Conservation (phyloP, 78 protist species). For the Neovahlkampfia damariscottae region DNA sequence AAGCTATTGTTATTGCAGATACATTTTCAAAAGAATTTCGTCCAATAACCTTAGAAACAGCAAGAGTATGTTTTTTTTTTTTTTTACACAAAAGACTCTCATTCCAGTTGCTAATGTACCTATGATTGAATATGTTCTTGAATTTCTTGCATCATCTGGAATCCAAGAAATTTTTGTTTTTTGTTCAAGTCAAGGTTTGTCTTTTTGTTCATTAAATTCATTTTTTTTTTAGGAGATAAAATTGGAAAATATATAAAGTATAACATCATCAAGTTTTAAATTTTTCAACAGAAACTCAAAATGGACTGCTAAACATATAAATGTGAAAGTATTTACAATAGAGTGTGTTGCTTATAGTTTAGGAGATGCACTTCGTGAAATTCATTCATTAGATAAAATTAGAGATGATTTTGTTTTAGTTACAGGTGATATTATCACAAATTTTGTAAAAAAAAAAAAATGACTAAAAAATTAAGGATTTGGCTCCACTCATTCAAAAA, state of each 20-base stretch:
- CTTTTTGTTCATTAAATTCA: no score
- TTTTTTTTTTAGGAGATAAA: constrained; percentile 38
- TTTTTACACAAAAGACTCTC: constrained; percentile 24
- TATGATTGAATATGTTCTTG: constrained; percentile 71
- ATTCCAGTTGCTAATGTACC: constrained; percentile 65
- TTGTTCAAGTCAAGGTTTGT: no score
- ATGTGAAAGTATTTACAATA: neutral
- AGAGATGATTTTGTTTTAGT: constrained; percentile 51
- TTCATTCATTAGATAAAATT: constrained; percentile 38
- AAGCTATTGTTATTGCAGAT: constrained; percentile 9
- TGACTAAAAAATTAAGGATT: no score
- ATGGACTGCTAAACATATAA: constrained; percentile 12
- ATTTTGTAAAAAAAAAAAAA: no score
- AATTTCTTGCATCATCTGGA: constrained; percentile 55
- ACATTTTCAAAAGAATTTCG: neutral
- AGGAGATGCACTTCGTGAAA: constrained; percentile 67
- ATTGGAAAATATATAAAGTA: constrained; percentile 33
- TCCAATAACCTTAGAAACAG: neutral
- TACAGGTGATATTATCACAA: constrained; percentile 58
- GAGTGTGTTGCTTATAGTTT: neutral
- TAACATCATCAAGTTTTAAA: neutral
- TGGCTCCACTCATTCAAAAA: constrained; percentile 30
- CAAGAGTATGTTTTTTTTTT: neutral
- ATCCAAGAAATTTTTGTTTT: constrained; percentile 54
- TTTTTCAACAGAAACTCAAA: constrained; percentile 16